A percentile compares a stretch with the other conserved stretches of the same genome.
Evolutionary conservation across 148 eudicot genomes (phyloP).

Genomic region (Fagopyrum homotropicum): DNA sequence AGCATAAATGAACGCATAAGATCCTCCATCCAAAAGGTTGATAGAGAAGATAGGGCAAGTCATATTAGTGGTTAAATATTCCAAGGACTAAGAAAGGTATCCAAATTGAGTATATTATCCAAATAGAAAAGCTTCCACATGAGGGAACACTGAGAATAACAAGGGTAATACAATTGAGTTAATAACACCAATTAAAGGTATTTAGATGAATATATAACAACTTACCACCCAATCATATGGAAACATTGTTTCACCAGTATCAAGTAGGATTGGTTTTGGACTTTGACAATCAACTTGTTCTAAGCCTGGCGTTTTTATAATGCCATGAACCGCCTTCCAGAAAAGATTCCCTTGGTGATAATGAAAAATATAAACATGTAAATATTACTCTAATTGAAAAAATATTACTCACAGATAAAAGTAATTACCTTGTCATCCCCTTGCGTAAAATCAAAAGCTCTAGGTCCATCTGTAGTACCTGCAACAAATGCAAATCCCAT

Average conservation of each 20-base stretch:
- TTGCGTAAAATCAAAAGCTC: no score
- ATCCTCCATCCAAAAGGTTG: no score
- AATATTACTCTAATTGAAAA: background rate
- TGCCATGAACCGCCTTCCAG: conserved; percentile 73
- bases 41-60: no score
- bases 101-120: conserved; percentile 37
- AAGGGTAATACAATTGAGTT: no score
- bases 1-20: no score
- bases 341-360: conserved; percentile 70
- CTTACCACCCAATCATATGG: conserved; percentile 99
- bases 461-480: no score
- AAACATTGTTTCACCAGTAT: conserved; percentile 89
- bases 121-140: conserved; percentile 27
- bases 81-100: background rate
- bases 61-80: no score
- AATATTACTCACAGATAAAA: no score
- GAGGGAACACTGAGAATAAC: no score
- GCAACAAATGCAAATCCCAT: no score
- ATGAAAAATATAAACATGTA: background rate
- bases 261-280: conserved; percentile 85
- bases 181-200: no score
- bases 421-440: conserved; percentile 29
- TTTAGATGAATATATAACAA: conserved; percentile 18
- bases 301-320: conserved; percentile 57
- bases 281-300: conserved; percentile 69